phyloP scores from a whole-genome alignment of 768 basidiomycete species.

The Leccinum disarticulatum region DNA sequence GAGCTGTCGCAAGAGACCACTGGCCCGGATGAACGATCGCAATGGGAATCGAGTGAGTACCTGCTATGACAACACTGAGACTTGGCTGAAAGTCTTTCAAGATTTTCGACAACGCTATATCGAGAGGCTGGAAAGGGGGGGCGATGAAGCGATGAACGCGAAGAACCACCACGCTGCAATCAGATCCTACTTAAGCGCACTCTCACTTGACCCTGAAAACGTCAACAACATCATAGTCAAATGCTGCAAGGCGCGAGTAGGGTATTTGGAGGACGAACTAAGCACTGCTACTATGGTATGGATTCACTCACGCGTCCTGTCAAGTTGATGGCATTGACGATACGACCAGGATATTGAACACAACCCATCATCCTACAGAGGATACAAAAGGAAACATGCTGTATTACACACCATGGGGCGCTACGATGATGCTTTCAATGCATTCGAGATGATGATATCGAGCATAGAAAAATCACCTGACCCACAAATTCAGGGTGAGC shows the following conservation, averaged over 20 bases:
- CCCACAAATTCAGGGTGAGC: background rate
- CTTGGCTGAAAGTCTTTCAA: background rate
- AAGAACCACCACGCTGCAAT: background rate
- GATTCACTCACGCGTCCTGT: background rate
- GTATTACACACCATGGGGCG: background rate
- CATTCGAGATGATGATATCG: background rate
- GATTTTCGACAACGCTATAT: background rate
- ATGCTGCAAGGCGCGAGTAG: background rate
- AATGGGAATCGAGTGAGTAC: background rate
- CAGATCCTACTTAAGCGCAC: background rate
- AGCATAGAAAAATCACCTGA: background rate
- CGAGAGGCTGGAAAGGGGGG: background rate
- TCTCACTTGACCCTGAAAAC: background rate
- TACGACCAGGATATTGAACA: background rate
- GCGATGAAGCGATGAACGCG: background rate
- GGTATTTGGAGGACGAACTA: too few species aligned
- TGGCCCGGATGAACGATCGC: background rate
- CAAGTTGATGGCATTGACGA: background rate
- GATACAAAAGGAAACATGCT: background rate
- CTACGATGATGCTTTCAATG: background rate
- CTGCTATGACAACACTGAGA: background rate
- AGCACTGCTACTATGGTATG: conserved; percentile 1
- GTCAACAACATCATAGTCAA: background rate
- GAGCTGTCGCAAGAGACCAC: background rate
- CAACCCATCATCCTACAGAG: background rate